Conservation (phyloP, 257 asterid genomes). For the Nicotiana sylvestris region DNA sequence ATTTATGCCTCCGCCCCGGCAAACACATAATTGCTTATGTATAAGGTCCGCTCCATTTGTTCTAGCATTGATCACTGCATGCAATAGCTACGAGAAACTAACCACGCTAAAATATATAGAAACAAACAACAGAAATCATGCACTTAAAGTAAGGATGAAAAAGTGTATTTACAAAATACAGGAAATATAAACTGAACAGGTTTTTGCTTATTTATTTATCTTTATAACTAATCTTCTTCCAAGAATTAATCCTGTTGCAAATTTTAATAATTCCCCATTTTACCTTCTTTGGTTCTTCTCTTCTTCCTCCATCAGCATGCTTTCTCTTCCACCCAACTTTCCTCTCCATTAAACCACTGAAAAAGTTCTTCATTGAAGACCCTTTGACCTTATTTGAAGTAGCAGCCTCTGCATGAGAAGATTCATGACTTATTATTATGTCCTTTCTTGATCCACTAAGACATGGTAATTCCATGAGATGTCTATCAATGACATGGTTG, state of each 20-base stretch:
- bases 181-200: no score
- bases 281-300: not conserved
- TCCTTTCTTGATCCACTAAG: slow-evolving; percentile 23
- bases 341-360: not conserved
- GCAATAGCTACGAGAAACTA: no score
- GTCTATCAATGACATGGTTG: slow-evolving; percentile 49
- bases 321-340: not conserved
- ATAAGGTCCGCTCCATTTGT: no score
- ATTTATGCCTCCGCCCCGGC: no score
- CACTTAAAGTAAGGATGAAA: no score
- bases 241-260: not conserved
- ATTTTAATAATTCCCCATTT: not conserved
- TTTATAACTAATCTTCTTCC: not conserved
- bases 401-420: not conserved
- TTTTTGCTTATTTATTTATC: not conserved
- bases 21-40: no score
- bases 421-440: not conserved
- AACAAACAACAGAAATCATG: no score
- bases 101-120: no score
- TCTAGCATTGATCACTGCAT: no score
- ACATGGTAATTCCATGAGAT: slow-evolving; percentile 42
- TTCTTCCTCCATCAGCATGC: not conserved
- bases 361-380: not conserved
- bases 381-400: no score
- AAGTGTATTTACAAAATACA: no score